Evolutionary conservation across 208 protist genomes (phyloP).

Genomic region (Balamuthia mandrillaris): DNA sequence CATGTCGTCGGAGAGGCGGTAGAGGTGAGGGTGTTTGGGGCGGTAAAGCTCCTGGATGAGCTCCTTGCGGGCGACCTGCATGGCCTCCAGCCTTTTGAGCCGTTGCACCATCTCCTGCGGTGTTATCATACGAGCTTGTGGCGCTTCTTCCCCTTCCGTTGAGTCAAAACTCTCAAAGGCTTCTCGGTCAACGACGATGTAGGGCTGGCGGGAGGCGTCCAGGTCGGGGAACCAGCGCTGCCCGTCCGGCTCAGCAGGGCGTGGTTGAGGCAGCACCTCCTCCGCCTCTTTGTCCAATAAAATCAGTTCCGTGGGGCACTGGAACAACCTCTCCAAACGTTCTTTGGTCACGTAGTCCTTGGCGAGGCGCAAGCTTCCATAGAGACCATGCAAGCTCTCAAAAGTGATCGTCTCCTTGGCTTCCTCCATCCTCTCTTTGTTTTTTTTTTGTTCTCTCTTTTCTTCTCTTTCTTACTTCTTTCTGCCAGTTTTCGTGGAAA

Average conservation of each 20-base stretch:
- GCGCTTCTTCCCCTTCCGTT: neutral
- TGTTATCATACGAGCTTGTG: neutral
- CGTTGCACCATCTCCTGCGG: neutral
- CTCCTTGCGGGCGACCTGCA: neutral
- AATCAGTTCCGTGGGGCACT: neutral
- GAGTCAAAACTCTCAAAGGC: neutral
- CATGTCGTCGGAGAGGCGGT: neutral
- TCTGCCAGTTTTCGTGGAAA: no score
- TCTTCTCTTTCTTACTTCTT: no score
- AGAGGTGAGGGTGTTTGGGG: neutral
- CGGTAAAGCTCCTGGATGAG: conserved; percentile 12
- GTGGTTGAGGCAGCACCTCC: neutral
- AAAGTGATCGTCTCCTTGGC: neutral
- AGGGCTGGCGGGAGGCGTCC: neutral
- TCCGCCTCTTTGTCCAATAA: neutral
- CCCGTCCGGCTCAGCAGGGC: neutral
- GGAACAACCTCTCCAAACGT: neutral
- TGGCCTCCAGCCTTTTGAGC: neutral
- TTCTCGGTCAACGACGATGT: neutral
- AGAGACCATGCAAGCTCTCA: conserved; percentile 5
- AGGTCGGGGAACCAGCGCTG: neutral
- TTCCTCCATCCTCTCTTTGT: no score
- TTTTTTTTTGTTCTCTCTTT: no score
- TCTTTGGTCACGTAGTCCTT: neutral
- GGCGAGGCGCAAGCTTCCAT: neutral